phyloP scores from a whole-genome alignment of 257 asterid species.

The Striga asiatica region DNA sequence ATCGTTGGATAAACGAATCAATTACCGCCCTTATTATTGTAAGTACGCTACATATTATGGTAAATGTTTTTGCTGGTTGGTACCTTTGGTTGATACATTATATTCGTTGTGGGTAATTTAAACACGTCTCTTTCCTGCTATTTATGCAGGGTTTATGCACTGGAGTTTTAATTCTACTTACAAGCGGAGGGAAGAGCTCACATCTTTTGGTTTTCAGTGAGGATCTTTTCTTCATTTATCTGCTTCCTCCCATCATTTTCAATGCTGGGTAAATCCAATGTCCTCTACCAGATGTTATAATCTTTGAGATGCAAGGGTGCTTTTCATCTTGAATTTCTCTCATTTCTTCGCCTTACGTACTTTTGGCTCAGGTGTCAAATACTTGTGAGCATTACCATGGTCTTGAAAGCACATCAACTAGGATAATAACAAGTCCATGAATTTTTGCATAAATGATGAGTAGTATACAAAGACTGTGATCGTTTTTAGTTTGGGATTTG shows the following conservation, averaged over 20 bases:
- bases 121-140: constrained; percentile 8
- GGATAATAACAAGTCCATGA: not conserved
- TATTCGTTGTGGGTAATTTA: not conserved
- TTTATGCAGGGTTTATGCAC: constrained; percentile 42
- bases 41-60: constrained; percentile 12
- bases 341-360: not conserved
- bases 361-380: not conserved
- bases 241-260: constrained; percentile 68
- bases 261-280: constrained; percentile 47
- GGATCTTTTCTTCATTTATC: constrained; percentile 58
- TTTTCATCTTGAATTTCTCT: not conserved
- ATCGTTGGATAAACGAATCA: constrained; percentile 53
- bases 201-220: constrained; percentile 51
- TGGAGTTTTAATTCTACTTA: constrained; percentile 36
- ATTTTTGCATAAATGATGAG: not conserved
- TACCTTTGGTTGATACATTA: constrained; percentile 1
- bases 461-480: no score
- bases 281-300: no score
- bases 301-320: not conserved
- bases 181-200: constrained; percentile 48
- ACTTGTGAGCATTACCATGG: no score
- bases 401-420: no score
- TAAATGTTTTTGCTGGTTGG: constrained; percentile 1
- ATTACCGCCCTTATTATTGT: constrained; percentile 52
- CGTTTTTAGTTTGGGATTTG: no score